phyloP scores from a whole-genome alignment of 345 rosid genomes.

The Aurinia saxatilis region DNA sequence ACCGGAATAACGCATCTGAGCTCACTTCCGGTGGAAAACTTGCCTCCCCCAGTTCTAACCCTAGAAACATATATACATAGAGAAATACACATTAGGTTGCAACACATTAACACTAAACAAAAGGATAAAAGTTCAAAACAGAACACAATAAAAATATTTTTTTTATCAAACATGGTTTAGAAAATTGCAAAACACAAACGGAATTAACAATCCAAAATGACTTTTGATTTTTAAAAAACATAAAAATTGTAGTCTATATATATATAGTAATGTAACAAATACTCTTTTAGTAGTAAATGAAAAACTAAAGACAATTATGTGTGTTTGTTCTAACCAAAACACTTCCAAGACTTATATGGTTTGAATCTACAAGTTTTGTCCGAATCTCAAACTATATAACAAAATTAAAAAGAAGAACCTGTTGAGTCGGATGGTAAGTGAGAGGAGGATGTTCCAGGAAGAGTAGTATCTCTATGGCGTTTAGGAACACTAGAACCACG shows the following conservation, averaged over 20 bases:
- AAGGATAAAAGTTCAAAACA: background rate
- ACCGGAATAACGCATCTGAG: constrained; percentile 62
- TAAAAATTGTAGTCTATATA: no score
- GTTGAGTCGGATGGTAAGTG: constrained; percentile 24
- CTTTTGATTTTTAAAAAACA: no score
- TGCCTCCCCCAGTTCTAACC: constrained; percentile 55
- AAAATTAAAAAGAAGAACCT: constrained; percentile 14
- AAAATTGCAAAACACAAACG: background rate
- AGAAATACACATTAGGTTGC: background rate
- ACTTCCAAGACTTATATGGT: background rate
- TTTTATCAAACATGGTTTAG: background rate
- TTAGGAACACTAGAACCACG: constrained; percentile 11
- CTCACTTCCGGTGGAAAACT: constrained; percentile 67
- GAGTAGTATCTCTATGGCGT: constrained; percentile 21
- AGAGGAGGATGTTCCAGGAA: constrained; percentile 17
- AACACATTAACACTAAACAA: background rate
- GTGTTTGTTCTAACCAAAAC: background rate
- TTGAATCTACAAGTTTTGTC: constrained; percentile 13
- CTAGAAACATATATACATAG: constrained; percentile 27
- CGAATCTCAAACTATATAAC: background rate
- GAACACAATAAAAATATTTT: background rate
- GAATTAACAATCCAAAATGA: background rate
- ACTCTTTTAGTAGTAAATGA: background rate
- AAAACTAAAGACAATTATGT: background rate
- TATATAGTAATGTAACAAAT: no score